These are phyloP conservation scores for Samsoniella hepiali DNA, from an alignment of 2,329 filamentous ascomycete genomes.

Conservation along the genomic window DNA sequence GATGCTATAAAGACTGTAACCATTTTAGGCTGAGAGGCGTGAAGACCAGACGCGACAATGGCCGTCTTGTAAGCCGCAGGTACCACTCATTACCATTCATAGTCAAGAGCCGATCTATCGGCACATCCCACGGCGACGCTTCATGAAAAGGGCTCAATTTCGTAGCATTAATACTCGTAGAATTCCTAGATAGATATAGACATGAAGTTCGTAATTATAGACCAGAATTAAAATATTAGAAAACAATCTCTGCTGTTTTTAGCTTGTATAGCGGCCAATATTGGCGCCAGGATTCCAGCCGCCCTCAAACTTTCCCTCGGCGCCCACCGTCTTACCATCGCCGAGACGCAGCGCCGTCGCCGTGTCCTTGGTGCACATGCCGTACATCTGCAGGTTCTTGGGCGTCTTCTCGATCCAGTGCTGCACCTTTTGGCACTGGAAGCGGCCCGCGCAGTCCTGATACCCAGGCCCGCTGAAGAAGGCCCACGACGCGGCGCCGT, in stretches of 20 bases:
- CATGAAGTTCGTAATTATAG: conserved; percentile 12
- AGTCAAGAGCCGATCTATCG: no score
- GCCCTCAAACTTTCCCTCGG: conserved; percentile 29
- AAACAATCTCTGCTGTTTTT: background rate
- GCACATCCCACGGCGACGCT: no score
- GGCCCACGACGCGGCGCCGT: conserved; percentile 38
- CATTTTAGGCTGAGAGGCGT: no score
- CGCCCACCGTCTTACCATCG: conserved; percentile 32
- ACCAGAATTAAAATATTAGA: background rate
- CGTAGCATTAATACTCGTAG: background rate
- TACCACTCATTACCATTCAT: no score
- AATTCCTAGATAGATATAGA: background rate
- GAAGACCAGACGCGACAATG: no score
- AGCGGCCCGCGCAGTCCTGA: conserved; percentile 31
- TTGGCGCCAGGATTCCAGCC: conserved; percentile 14
- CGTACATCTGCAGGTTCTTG: conserved; percentile 39
- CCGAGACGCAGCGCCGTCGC: conserved; percentile 34
- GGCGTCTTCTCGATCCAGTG: conserved; percentile 40
- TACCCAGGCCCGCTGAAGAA: conserved; percentile 29
- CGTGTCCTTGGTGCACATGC: conserved; percentile 41
- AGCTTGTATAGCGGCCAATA: conserved; percentile 14
- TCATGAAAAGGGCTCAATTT: background rate
- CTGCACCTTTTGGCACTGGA: conserved; percentile 34
- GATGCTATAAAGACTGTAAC: no score
- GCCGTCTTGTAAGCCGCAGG: no score